Conservation (phyloP, 495 filamentous ascomycete genomes). For the Podospora pseudoanserina region DNA sequence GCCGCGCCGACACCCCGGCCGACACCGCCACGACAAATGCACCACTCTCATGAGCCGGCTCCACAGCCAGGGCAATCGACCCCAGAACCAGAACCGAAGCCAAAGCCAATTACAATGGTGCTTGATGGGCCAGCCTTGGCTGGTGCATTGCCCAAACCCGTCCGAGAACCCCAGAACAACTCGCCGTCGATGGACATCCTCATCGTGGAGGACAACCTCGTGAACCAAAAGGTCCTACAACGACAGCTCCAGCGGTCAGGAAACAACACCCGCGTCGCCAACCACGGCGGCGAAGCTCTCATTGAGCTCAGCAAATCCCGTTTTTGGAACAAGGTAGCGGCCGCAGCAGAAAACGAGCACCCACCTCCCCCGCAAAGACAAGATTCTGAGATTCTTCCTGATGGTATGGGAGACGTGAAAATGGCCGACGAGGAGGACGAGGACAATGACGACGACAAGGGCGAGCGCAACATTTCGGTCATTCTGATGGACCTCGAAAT, state of each 20-base stretch:
- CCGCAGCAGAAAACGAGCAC: constrained; percentile 7
- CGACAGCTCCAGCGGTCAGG: constrained; percentile 68
- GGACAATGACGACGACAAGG: constrained; percentile 24
- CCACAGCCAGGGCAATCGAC: background rate
- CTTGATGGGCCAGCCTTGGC: constrained; percentile 4
- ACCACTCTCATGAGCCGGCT: background rate
- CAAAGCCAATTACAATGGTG: background rate
- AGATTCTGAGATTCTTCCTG: background rate
- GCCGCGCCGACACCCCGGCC: constrained; percentile 1
- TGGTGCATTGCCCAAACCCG: background rate
- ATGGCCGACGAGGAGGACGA: constrained; percentile 22
- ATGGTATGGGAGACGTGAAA: background rate
- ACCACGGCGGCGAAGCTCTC: constrained; percentile 76
- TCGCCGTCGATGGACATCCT: constrained; percentile 46
- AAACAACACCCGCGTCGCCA: constrained; percentile 66
- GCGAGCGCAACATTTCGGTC: constrained; percentile 50
- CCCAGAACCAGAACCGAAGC: background rate
- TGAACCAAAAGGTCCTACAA: constrained; percentile 71
- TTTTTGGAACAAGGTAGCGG: constrained; percentile 38
- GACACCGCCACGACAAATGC: background rate
- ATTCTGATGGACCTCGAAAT: constrained; percentile 85
- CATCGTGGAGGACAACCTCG: constrained; percentile 81
- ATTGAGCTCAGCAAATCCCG: constrained; percentile 43
- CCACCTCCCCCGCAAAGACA: background rate
- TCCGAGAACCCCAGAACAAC: constrained; percentile 1